Evolutionary conservation across 768 basidiomycete species (phyloP).

Genomic region (Suillus bovinus): DNA sequence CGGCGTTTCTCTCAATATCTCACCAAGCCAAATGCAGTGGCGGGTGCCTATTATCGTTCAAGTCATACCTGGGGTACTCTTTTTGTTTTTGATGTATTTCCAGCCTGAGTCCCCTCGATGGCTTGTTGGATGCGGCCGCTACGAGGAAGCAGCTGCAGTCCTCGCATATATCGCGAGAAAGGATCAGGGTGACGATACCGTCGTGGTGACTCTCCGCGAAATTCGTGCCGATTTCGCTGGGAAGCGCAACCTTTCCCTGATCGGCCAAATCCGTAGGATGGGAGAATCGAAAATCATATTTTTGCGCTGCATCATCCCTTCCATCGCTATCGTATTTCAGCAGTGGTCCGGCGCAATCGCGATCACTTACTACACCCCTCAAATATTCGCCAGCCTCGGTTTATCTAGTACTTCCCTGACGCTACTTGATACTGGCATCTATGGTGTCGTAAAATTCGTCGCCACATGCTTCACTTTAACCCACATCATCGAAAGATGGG

Average conservation of each 20-base stretch:
- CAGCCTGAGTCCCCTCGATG: conserved; percentile 45
- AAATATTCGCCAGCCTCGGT: conserved; percentile 38
- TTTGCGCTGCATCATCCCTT: conserved; percentile 34
- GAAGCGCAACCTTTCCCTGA: conserved; percentile 25
- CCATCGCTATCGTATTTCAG: conserved; percentile 36
- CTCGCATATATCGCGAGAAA: conserved; percentile 32
- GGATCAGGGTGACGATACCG: conserved; percentile 25
- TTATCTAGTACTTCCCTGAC: conserved; percentile 31
- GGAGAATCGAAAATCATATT: conserved; percentile 31
- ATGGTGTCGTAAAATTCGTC: conserved; percentile 42
- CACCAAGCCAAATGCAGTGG: conserved; percentile 35
- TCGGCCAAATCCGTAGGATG: conserved; percentile 35
- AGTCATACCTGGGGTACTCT: conserved; percentile 40
- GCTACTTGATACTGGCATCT: conserved; percentile 42
- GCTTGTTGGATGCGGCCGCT: conserved; percentile 37
- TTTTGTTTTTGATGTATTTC: conserved; percentile 36
- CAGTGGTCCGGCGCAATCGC: conserved; percentile 45
- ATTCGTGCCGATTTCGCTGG: conserved; percentile 38
- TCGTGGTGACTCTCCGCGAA: conserved; percentile 34
- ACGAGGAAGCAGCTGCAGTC: conserved; percentile 34
- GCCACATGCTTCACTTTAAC: conserved; percentile 32
- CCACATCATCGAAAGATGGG: conserved; percentile 40
- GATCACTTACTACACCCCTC: conserved; percentile 42
- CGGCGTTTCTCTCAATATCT: conserved; percentile 26
- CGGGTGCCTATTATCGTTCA: conserved; percentile 38